phyloP scores from a whole-genome alignment of 805 yeast genomes.

The Allodekkera sacchari region DNA sequence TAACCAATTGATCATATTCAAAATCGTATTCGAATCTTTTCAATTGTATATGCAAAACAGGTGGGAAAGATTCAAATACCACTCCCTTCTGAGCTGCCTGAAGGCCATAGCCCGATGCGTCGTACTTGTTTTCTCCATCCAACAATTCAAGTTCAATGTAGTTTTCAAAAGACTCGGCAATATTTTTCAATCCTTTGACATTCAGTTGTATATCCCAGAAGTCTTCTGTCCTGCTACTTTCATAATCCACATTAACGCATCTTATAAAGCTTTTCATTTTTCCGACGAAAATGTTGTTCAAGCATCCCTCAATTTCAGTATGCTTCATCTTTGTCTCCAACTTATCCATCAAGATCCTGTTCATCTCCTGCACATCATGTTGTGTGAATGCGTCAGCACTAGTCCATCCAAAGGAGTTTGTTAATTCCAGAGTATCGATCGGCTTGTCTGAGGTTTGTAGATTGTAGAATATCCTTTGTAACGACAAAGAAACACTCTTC shows the following conservation, averaged over 20 bases:
- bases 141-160: slow-evolving; percentile 84
- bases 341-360: slow-evolving; percentile 91
- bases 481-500: slow-evolving; percentile 65
- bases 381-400: slow-evolving; percentile 91
- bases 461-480: slow-evolving; percentile 81
- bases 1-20: slow-evolving; percentile 77
- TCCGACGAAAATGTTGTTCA: slow-evolving; percentile 86
- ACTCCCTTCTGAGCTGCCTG: slow-evolving; percentile 98
- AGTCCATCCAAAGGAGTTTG: slow-evolving; percentile 96
- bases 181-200: slow-evolving; percentile 71
- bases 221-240: slow-evolving; percentile 85
- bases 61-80: slow-evolving; percentile 82
- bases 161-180: slow-evolving; percentile 71
- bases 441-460: slow-evolving; percentile 68
- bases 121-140: slow-evolving; percentile 93
- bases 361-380: slow-evolving; percentile 95
- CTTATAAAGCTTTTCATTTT: slow-evolving; percentile 92
- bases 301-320: slow-evolving; percentile 63
- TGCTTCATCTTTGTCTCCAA: slow-evolving; percentile 88
- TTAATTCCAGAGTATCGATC: slow-evolving; percentile 77
- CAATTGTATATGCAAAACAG: slow-evolving; percentile 85
- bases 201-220: slow-evolving; percentile 97
- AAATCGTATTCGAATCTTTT: slow-evolving; percentile 94
- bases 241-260: slow-evolving; percentile 89
- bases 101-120: slow-evolving; percentile 79